Evolutionary conservation across 805 yeast species (phyloP).

Genomic region (Torulaspora microellipsoides): DNA sequence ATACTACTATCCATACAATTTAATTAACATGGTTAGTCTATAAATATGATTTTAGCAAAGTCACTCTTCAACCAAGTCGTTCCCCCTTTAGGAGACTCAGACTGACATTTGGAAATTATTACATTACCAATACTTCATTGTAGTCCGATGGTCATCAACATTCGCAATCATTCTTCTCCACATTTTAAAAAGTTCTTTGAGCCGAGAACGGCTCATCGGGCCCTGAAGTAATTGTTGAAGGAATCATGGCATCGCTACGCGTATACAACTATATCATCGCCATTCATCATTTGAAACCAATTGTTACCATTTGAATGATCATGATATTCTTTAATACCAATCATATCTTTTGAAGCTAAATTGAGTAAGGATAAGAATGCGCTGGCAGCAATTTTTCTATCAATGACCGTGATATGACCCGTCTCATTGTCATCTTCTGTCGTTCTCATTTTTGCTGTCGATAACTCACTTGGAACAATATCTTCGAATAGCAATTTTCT

Average conservation of each 20-base stretch:
- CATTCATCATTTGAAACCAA: slow-evolving; percentile 10
- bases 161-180: no score
- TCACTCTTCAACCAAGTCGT: no score
- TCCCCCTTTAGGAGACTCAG: no score
- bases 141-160: no score
- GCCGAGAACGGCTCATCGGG: no score
- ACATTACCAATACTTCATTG: no score
- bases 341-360: slow-evolving; percentile 24
- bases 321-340: slow-evolving; percentile 8
- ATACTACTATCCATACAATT: no score
- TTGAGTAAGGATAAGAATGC: slow-evolving; percentile 31
- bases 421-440: neutral
- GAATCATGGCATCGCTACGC: neutral
- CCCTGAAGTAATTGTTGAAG: no score
- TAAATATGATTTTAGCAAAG: no score
- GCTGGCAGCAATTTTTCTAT: slow-evolving; percentile 28
- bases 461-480: slow-evolving; percentile 26
- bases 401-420: slow-evolving; percentile 2
- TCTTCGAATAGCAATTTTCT: slow-evolving; percentile 26
- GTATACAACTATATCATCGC: slow-evolving; percentile 19
- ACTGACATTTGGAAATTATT: no score
- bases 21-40: no score
- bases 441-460: slow-evolving; percentile 7
- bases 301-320: slow-evolving; percentile 1
- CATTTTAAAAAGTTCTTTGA: no score